Percentiles rank a stretch among this genome's conserved stretches.
phyloP scores from a whole-genome alignment of 306 rosid genomes.

The Vigna radiata region DNA sequence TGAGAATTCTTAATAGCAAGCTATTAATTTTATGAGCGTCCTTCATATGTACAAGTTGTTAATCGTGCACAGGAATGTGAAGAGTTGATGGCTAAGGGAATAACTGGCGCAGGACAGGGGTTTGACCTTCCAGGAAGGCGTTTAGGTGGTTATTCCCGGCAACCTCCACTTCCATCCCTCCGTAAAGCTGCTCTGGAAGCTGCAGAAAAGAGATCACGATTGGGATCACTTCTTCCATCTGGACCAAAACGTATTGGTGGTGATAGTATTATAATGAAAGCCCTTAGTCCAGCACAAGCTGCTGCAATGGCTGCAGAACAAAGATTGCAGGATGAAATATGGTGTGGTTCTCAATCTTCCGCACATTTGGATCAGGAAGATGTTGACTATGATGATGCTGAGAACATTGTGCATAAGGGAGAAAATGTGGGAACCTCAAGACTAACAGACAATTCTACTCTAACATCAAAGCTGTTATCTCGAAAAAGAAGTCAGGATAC shows the following conservation, averaged over 20 bases:
- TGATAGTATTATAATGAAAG: conserved; percentile 73
- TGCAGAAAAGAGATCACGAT: conserved; percentile 75
- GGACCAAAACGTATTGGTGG: conserved; percentile 95
- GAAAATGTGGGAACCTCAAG: conserved; percentile 50
- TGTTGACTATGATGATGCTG: conserved; percentile 44
- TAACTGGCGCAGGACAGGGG: conserved; percentile 76
- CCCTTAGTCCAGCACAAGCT: conserved; percentile 90
- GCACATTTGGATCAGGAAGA: conserved; percentile 61
- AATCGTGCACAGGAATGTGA: conserved; percentile 73
- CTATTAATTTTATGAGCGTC: conserved; percentile 3
- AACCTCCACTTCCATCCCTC: conserved; percentile 80
- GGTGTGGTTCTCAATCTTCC: conserved; percentile 85
- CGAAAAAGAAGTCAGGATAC: conserved; percentile 62
- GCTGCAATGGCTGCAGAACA: conserved; percentile 99
- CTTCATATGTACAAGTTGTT: conserved; percentile 23
- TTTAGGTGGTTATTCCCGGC: conserved; percentile 73
- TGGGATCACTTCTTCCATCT: conserved; percentile 78
- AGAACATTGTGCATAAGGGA: conserved; percentile 46
- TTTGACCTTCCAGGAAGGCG: conserved; percentile 94
- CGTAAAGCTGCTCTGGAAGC: conserved; percentile 73
- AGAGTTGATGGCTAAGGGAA: conserved; percentile 84
- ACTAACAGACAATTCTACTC: conserved; percentile 30
- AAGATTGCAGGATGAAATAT: conserved; percentile 90
- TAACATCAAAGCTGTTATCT: conserved; percentile 40
- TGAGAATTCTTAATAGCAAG: conserved; percentile 1